Percentiles rank a stretch among this genome's conserved stretches.
Evolutionary conservation across 345 rosid genomes (phyloP).

Genomic region (Clarkia xantiana): DNA sequence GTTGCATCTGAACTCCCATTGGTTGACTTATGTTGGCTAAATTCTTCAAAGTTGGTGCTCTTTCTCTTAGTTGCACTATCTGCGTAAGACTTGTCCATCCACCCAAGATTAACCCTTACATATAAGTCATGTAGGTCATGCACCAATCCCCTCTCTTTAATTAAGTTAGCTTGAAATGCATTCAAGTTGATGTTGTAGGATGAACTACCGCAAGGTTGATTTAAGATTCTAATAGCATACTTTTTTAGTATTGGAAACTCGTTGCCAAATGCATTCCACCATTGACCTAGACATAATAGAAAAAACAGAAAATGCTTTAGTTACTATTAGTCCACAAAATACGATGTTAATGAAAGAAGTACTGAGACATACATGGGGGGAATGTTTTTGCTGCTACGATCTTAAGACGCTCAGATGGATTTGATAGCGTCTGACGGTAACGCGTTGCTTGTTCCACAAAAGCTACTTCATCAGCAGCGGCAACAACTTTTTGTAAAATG

Average conservation of each 20-base stretch:
- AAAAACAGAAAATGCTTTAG: too few species aligned
- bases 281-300: slow-evolving; percentile 1
- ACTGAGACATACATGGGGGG: not conserved
- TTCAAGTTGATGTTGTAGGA: not conserved
- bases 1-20: not conserved
- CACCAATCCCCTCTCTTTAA: not conserved
- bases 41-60: not conserved
- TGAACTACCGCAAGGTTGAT: slow-evolving; percentile 6
- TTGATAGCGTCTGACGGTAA: not conserved
- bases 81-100: not conserved
- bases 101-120: not conserved
- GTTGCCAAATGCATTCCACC: not conserved
- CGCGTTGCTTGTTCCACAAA: not conserved
- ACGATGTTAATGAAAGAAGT: not conserved
- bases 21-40: not conserved
- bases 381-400: not conserved
- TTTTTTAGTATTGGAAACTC: not conserved
- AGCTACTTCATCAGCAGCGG: not conserved
- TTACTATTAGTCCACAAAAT: too few species aligned
- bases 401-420: not conserved
- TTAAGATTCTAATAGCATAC: slow-evolving; percentile 1
- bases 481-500: not conserved
- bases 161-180: not conserved
- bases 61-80: too few species aligned
- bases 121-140: not conserved